Evolutionary conservation across 371 early-diverging fungal species (phyloP).

Genomic region (Gilbertella persicaria): DNA sequence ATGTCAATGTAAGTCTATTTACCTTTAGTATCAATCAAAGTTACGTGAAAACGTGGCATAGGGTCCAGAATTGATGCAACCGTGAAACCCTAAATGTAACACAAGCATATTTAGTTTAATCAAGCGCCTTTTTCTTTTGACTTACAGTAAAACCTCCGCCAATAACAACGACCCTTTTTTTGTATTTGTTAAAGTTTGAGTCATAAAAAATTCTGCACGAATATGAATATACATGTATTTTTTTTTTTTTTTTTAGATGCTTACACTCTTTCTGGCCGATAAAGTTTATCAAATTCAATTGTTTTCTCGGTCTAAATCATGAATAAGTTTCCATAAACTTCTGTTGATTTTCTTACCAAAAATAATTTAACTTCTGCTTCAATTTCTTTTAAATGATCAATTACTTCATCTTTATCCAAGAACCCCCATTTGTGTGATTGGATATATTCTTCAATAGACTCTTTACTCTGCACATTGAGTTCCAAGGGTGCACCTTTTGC

Average conservation of each 20-base stretch:
- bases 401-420: constrained; percentile 24
- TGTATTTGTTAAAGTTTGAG: constrained; percentile 11
- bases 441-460: constrained; percentile 23
- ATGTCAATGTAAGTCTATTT: no score
- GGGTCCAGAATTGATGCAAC: constrained; percentile 49
- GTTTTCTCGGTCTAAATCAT: not conserved
- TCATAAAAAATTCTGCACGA: constrained; percentile 5
- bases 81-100: constrained; percentile 39
- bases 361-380: constrained; percentile 34
- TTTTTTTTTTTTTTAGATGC: no score
- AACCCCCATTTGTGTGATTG: constrained; percentile 32
- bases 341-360: constrained; percentile 24
- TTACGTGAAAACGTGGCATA: constrained; percentile 49
- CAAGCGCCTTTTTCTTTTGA: not conserved
- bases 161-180: constrained; percentile 39
- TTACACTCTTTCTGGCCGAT: no score
- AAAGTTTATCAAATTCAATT: not conserved
- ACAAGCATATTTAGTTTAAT: not conserved
- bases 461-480: constrained; percentile 31
- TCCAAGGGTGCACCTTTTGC: constrained; percentile 27
- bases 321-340: not conserved
- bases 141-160: constrained; percentile 54
- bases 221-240: not conserved
- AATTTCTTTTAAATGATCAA: constrained; percentile 29
- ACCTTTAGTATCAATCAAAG: constrained; percentile 53